Evolutionary conservation across 2,329 filamentous ascomycete species (phyloP).

Genomic region (Colletotrichum cuscutae): DNA sequence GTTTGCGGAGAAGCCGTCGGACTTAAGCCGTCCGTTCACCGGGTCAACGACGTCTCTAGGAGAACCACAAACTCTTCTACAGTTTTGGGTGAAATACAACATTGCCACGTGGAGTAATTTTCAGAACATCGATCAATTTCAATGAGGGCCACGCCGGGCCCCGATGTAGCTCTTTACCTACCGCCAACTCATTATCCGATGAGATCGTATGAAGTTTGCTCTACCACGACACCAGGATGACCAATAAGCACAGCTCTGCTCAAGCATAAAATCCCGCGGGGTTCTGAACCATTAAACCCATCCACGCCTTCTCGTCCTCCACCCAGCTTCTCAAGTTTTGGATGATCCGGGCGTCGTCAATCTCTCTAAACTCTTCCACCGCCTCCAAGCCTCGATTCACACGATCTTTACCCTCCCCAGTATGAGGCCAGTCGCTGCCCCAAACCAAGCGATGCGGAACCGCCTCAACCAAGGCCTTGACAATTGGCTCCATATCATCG

Average conservation of each 20-base stretch:
- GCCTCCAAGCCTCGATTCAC: not conserved
- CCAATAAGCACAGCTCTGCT: not conserved
- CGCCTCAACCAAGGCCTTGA: not conserved
- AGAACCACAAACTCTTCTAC: too few relatives aligned
- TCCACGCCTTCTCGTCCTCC: not conserved
- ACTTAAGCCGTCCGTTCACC: not conserved
- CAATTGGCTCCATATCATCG: slow-evolving; percentile 10
- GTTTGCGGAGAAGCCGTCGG: not conserved
- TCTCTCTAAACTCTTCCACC: not conserved
- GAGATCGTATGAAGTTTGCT: too few relatives aligned
- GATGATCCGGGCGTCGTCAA: not conserved
- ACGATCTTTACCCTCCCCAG: slow-evolving; percentile 13
- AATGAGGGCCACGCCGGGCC: not conserved
- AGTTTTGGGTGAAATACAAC: too few relatives aligned
- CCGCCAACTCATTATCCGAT: too few relatives aligned
- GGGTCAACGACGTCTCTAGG: too few relatives aligned
- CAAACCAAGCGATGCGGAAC: slow-evolving; percentile 14
- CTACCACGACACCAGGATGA: not conserved
- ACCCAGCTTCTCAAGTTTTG: slow-evolving; percentile 4
- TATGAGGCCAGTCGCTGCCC: slow-evolving; percentile 30
- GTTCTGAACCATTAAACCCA: not conserved
- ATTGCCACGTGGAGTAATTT: too few relatives aligned
- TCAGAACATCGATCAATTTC: not conserved
- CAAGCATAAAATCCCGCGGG: not conserved
- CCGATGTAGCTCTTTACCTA: too few relatives aligned